Base-by-base conservation (phyloP, 1,139 yeast species). In the Geotrichum restrictum region DNA sequence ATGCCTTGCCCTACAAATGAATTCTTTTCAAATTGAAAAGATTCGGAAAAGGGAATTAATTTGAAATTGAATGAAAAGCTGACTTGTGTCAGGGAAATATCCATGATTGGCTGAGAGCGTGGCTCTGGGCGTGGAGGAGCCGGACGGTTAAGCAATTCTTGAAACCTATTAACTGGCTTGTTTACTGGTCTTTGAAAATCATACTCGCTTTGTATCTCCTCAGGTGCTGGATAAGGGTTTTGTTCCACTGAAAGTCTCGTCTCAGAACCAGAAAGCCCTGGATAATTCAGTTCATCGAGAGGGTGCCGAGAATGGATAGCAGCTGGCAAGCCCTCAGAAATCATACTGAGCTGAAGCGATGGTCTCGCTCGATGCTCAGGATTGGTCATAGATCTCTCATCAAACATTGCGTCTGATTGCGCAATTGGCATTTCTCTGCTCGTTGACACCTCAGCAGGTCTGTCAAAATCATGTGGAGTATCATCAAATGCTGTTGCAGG, bases 1-100 rank as follows among this genome's bases (percentile, higher is more conserved):
- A 42, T 45, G 16, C 54, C 54, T n/a, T 41, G 34, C 8, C 54
- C 54, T 32, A 51, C 48, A 42, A 51, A 51, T 13, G 47, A 40
- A 31, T 40, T 29, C 7, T 41, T 48, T 22, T 51, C 50, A 42
- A 51, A 51, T 33, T 39, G 37, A 6, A 18, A n/a, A 3, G 44
- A 38, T 10, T 27, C 19, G 3, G 29, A 37, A 18, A 51, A 40
- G 2, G 54, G 54, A 13, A 32, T 24, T 3, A 16, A 18, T 11
- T 42, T 38, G 27, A 51, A 51, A 14, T 46, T 41, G 27, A 33
- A 31, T 6, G 54, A 34, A 32, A 34, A 51, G 14, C 13, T 19
- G 14, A 19, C 39, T 10, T 18, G 29, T 8, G 29, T 33, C 22
- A 43, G 22, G 6, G 34, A 40, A 11, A 21, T 7, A 4, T 21